Base-by-base conservation (phyloP, 129 eudicot species). In the Cynara cardunculus region DNA sequence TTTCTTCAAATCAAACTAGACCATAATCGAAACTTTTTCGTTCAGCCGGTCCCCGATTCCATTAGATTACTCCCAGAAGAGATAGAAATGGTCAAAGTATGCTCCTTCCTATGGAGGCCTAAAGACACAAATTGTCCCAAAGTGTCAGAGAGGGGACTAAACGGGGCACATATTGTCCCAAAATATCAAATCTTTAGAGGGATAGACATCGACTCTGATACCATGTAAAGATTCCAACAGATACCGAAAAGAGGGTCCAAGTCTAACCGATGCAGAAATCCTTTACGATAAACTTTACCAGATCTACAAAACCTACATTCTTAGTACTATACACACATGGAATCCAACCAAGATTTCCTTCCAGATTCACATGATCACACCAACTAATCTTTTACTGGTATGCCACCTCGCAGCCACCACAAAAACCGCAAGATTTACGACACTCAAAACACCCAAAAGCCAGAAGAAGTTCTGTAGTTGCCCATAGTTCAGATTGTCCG, bases 401-500 rank as follows among this genome's bases (percentile, higher is more conserved):
- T 84, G 81, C 80, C 80, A 79, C 70, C 49, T 84, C 2, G 87
- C 79, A 24, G 66, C 78, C 61, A 73, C 74, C n/a, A 78, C 59
- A 49, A 62, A 84, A n/a, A 67, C 72, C 24, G 79, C 75, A 18
- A 78, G 72, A 75, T 84, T 76, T 31, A 80, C 61, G 25, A 75
- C 62, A 10, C 66, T 69, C 30, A 72, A 69, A 49, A 79, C 69
- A 19, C 44, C 84, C 83, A 87, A 66, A 30, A 72, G 78, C 83
- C 84, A 67, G 62, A 76, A 80, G 68, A 84, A 80, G 24, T 81
- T 80, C 18, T 81, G 69, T 1, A 74, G 41, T 25, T 69, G 75
- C 13, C 86, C 89, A 34, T 75, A 73, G 28, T 86, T 82, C 62
- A 82, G 31, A 67, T 82, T 78, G 64, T 82, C 86, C 61, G 89